Conservation (phyloP, 306 rosid species). For the Acacia acuminata region DNA sequence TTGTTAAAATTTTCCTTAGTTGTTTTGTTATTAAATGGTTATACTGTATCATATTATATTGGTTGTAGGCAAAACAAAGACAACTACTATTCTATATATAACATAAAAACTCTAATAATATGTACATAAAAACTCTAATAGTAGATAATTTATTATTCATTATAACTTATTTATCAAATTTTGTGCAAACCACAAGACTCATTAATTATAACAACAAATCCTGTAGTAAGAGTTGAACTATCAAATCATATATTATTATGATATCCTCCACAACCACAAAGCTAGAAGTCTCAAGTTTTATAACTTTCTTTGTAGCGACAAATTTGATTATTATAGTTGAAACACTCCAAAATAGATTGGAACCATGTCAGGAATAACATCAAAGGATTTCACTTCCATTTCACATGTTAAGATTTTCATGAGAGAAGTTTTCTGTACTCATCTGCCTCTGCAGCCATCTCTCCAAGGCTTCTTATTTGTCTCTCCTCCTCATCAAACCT, state of each 20-base stretch:
- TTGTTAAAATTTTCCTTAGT: background rate
- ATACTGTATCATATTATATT: background rate
- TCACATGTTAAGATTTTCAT: slow-evolving; percentile 15
- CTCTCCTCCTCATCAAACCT: slow-evolving; percentile 88
- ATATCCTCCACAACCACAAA: background rate
- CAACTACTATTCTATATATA: background rate
- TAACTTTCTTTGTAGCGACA: background rate
- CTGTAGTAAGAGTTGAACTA: background rate
- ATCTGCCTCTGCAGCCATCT: slow-evolving; percentile 83
- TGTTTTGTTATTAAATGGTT: background rate
- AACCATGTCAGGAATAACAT: slow-evolving; percentile 7
- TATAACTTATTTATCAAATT: background rate
- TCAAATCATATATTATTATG: background rate
- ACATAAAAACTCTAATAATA: background rate
- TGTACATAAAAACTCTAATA: background rate
- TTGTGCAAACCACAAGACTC: background rate
- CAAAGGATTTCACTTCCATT: slow-evolving; percentile 19
- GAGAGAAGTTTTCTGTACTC: slow-evolving; percentile 76
- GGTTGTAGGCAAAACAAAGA: background rate
- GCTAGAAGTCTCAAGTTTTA: background rate
- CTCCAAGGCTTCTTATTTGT: slow-evolving; percentile 70
- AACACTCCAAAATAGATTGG: slow-evolving; percentile 5
- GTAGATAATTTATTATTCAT: background rate
- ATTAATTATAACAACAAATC: background rate
- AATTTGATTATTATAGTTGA: background rate